These are phyloP conservation scores for Graphilbum sp. DNA, from an alignment of 2,329 filamentous ascomycete species.

Conservation along the genomic window DNA sequence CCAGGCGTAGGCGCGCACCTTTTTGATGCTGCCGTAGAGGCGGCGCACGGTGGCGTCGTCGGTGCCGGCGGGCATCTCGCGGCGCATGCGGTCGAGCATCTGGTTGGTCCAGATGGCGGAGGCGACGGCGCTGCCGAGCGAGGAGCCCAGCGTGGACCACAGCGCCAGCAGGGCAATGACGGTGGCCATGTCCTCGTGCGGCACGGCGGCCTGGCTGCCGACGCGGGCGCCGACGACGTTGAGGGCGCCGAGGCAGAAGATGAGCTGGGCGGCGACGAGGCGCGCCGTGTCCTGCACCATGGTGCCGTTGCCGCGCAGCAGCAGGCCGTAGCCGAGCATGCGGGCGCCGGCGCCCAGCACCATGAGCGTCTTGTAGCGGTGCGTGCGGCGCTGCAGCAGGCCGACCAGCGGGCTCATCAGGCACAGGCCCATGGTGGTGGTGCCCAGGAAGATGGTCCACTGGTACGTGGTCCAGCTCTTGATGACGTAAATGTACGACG, in stretches of 20 bases:
- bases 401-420: conserved; percentile 43
- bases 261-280: conserved; percentile 32
- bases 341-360: conserved; percentile 36
- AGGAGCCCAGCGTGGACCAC: conserved; percentile 8
- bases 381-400: conserved; percentile 43
- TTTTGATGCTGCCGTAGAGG: conserved; percentile 33
- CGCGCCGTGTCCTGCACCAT: conserved; percentile 27
- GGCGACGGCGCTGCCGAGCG: conserved; percentile 34
- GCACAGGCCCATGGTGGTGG: conserved; percentile 47
- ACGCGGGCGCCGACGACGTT: conserved; percentile 35
- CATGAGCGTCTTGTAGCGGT: conserved; percentile 44
- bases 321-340: conserved; percentile 34
- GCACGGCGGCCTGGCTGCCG: conserved; percentile 32
- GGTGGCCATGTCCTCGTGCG: conserved; percentile 35
- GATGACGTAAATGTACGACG: conserved; percentile 49
- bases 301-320: conserved; percentile 22
- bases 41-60: conserved; percentile 21
- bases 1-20: conserved; percentile 32
- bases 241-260: conserved; percentile 35
- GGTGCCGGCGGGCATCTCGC: conserved; percentile 32
- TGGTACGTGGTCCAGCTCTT: conserved; percentile 25
- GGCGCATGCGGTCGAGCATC: conserved; percentile 26
- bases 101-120: conserved; percentile 31
- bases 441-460: conserved; percentile 41
- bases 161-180: conserved; percentile 29